Percentiles rank a stretch among this genome's conserved stretches.
These are phyloP conservation scores for Lichtheimia ramosa DNA, from an alignment of 371 early-diverging fungal species.

Conservation along the genomic window DNA sequence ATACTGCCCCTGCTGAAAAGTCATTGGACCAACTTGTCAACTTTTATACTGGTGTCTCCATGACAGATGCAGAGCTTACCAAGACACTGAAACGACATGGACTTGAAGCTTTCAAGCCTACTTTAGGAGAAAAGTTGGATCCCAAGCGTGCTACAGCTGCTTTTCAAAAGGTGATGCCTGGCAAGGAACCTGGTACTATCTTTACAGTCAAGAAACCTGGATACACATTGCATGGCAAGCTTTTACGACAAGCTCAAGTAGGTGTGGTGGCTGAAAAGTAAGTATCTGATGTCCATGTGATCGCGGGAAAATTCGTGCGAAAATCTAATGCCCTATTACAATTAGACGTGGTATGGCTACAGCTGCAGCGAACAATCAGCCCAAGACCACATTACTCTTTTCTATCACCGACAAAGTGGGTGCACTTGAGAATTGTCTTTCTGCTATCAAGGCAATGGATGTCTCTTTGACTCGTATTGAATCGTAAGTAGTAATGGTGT, in stretches of 20 bases:
- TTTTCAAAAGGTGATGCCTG: conserved; percentile 87
- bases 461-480: conserved; percentile 93
- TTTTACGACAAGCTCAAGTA: conserved; percentile 94
- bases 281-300: conserved; percentile 6
- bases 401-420: conserved; percentile 86
- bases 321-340: too few species aligned
- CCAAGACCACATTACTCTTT: conserved; percentile 71
- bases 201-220: conserved; percentile 89
- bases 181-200: conserved; percentile 84
- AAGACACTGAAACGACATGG: conserved; percentile 89
- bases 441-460: conserved; percentile 68
- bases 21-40: conserved; percentile 66
- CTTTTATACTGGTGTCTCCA: conserved; percentile 84
- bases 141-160: conserved; percentile 91
- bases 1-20: conserved; percentile 32
- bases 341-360: too few species aligned
- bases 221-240: conserved; percentile 85
- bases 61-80: conserved; percentile 86
- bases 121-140: conserved; percentile 83
- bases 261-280: conserved; percentile 79
- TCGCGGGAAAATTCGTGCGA: conserved; percentile 10
- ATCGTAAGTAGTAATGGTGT: conserved; percentile 56
- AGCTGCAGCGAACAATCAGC: background rate
- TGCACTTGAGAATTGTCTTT: conserved; percentile 81
- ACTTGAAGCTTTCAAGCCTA: conserved; percentile 75